Evolutionary conservation across 768 basidiomycete species (phyloP).

Genomic region (Grammothele lineata): DNA sequence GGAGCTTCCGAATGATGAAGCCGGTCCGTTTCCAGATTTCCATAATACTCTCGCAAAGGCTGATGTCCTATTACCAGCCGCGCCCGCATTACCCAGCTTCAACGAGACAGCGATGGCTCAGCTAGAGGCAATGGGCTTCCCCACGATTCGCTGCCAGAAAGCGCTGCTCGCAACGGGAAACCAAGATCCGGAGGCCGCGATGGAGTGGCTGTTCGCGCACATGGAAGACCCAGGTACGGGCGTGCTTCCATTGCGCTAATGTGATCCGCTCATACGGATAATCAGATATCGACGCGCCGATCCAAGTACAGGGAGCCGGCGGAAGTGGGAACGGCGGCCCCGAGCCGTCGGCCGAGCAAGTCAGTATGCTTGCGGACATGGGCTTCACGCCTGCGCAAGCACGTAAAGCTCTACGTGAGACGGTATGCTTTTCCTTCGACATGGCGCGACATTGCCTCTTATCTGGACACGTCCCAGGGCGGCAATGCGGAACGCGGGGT

Average conservation of each 20-base stretch:
- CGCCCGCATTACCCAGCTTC: conserved; percentile 54
- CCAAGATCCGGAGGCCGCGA: conserved; percentile 70
- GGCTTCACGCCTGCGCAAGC: conserved; percentile 86
- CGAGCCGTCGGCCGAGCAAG: conserved; percentile 68
- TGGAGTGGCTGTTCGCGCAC: conserved; percentile 94
- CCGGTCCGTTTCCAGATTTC: conserved; percentile 28
- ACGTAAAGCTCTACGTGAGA: conserved; percentile 80
- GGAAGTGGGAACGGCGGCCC: conserved; percentile 24
- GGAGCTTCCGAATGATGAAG: conserved; percentile 56
- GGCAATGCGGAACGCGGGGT: conserved; percentile 82
- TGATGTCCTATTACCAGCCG: conserved; percentile 14
- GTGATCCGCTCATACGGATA: neutral
- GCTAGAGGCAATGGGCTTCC: conserved; percentile 91
- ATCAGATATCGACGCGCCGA: conserved; percentile 83
- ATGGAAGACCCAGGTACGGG: conserved; percentile 87
- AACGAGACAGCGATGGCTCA: conserved; percentile 70
- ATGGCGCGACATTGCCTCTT: neutral
- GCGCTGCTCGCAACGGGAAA: conserved; percentile 88
- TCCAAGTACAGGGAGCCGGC: conserved; percentile 32
- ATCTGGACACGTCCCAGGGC: conserved; percentile 35
- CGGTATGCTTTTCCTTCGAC: conserved; percentile 47
- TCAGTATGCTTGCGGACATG: conserved; percentile 81
- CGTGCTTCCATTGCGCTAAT: neutral
- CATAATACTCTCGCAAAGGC: neutral
- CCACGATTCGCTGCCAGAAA: conserved; percentile 78